Percentiles rank a stretch among this genome's conserved stretches.
Conservation (phyloP, 352 stramenopile species). For the Phytophthora syringae region DNA sequence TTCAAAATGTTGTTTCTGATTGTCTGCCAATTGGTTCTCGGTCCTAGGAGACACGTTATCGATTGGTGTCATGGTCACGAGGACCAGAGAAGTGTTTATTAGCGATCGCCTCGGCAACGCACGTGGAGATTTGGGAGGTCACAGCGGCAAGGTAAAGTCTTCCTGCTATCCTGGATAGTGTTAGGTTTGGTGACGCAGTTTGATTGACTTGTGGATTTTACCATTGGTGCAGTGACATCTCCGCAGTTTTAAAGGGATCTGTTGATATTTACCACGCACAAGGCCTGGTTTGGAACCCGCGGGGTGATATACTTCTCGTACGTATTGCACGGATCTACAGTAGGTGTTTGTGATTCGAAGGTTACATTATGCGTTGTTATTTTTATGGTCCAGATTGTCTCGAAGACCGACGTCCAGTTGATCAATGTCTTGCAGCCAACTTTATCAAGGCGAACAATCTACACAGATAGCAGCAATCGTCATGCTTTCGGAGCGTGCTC, state of each 20-base stretch:
- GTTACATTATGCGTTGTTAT: background rate
- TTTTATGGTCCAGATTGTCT: slow-evolving; percentile 36
- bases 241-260: slow-evolving; percentile 19
- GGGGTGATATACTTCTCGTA: slow-evolving; percentile 42
- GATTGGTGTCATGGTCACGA: slow-evolving; percentile 39
- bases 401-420: slow-evolving; percentile 38
- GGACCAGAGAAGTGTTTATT: slow-evolving; percentile 32
- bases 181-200: background rate
- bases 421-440: slow-evolving; percentile 22
- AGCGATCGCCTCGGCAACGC: slow-evolving; percentile 28
- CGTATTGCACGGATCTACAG: background rate
- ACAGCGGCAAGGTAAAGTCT: slow-evolving; percentile 25
- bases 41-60: slow-evolving; percentile 15
- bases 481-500: slow-evolving; percentile 35
- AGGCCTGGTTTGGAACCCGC: slow-evolving; percentile 47
- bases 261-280: slow-evolving; percentile 23
- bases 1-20: background rate
- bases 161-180: too few species aligned
- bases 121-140: slow-evolving; percentile 49
- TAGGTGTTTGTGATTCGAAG: background rate
- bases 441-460: slow-evolving; percentile 24
- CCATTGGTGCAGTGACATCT: slow-evolving; percentile 16
- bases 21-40: background rate
- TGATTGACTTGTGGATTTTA: background rate
- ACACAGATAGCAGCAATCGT: slow-evolving; percentile 5